Evolutionary conservation across 1,284 basidiomycete genomes (phyloP).

Genomic region (Moniliella sp.): DNA sequence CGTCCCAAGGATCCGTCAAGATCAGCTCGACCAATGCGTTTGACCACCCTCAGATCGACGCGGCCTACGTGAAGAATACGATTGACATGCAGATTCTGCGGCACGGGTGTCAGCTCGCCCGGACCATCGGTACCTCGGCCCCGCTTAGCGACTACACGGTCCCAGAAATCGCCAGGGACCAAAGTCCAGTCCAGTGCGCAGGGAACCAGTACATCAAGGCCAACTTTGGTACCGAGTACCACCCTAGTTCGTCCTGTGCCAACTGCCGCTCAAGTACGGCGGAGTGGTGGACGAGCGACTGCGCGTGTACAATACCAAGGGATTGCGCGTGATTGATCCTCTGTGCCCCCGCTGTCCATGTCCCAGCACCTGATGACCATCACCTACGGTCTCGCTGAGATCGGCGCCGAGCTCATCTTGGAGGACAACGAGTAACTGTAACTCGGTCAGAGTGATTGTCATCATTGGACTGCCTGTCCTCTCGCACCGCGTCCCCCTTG

Average conservation of each 20-base stretch:
- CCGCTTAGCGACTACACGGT: slow-evolving; percentile 6
- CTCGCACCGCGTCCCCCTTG: too few relatives aligned
- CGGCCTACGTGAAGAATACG: slow-evolving; percentile 13
- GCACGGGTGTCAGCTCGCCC: slow-evolving; percentile 12
- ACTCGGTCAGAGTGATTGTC: too few relatives aligned
- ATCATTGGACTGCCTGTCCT: too few relatives aligned
- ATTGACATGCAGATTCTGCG: slow-evolving; percentile 15
- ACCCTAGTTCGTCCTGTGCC: slow-evolving; percentile 45
- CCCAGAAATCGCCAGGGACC: slow-evolving; percentile 7
- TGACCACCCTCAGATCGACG: slow-evolving; percentile 16
- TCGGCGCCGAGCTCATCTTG: too few relatives aligned
- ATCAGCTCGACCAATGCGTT: slow-evolving; percentile 11
- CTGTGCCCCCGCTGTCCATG: slow-evolving; percentile 34
- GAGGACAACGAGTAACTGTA: too few relatives aligned
- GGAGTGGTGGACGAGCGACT: slow-evolving; percentile 48
- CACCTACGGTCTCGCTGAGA: too few relatives aligned
- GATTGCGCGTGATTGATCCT: slow-evolving; percentile 40
- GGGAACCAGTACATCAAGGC: slow-evolving; percentile 17
- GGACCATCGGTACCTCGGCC: slow-evolving; percentile 9
- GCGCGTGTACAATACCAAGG: slow-evolving; percentile 46
- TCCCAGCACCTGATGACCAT: too few relatives aligned
- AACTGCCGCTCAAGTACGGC: slow-evolving; percentile 44
- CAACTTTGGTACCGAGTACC: slow-evolving; percentile 26
- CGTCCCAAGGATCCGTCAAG: slow-evolving; percentile 18
- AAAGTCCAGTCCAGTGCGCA: slow-evolving; percentile 5